These are phyloP conservation scores for Ophiostoma montium DNA, from an alignment of 2,329 filamentous ascomycete species.

Conservation along the genomic window DNA sequence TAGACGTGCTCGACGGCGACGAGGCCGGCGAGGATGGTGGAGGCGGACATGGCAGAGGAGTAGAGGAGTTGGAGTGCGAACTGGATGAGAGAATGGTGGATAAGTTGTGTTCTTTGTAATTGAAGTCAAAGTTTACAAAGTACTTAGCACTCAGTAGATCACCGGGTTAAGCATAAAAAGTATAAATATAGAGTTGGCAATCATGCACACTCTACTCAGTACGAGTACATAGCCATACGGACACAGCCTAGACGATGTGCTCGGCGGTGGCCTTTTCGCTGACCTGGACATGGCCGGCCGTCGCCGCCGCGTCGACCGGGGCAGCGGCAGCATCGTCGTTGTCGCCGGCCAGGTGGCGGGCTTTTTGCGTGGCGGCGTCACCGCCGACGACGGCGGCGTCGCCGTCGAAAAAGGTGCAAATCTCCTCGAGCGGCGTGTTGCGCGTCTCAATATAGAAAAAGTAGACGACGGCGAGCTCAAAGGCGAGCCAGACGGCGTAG, in stretches of 20 bases:
- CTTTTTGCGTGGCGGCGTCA: slow-evolving; percentile 9
- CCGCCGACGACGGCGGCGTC: slow-evolving; percentile 10
- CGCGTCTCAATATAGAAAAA: slow-evolving; percentile 13
- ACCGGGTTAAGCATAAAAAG: too few relatives aligned
- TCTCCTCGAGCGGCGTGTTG: slow-evolving; percentile 9
- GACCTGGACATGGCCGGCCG: background rate
- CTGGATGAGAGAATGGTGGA: background rate
- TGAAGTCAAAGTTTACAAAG: too few relatives aligned
- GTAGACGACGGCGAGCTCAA: slow-evolving; percentile 16
- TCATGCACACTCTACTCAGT: too few relatives aligned
- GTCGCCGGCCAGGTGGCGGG: slow-evolving; percentile 10
- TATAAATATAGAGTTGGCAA: too few relatives aligned
- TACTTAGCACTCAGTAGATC: too few relatives aligned
- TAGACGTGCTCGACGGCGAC: slow-evolving; percentile 31
- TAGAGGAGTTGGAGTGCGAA: background rate
- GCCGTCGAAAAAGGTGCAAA: slow-evolving; percentile 38
- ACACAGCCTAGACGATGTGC: background rate
- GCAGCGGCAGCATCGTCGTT: too few relatives aligned
- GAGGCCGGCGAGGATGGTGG: slow-evolving; percentile 20
- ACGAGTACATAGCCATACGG: too few relatives aligned
- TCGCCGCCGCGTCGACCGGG: background rate
- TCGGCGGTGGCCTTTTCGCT: slow-evolving; percentile 8
- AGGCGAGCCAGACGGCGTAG: slow-evolving; percentile 10
- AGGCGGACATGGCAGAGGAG: slow-evolving; percentile 1
- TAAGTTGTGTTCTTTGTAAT: too few relatives aligned